A percentile compares a stretch with the other conserved stretches of the same genome.
Evolutionary conservation across 257 asterid genomes (phyloP).

Genomic region (Solanum clarkiae): DNA sequence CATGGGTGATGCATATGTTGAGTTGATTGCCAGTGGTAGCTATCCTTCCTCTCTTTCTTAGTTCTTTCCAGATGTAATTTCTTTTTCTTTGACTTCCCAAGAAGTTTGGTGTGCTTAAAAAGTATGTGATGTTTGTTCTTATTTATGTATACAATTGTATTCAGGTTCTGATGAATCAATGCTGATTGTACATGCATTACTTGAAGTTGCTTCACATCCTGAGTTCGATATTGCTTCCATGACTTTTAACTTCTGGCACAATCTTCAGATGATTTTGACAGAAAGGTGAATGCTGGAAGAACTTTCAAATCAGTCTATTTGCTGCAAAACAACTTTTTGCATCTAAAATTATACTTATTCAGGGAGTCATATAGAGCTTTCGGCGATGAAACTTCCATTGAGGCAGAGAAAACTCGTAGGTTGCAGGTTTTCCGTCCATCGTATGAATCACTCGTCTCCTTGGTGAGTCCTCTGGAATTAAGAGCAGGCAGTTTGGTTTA

Average conservation of each 20-base stretch:
- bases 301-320: neutral
- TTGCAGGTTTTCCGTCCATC: conserved; percentile 69
- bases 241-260: conserved; percentile 99
- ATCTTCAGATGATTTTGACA: conserved; percentile 66
- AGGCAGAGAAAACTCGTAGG: conserved; percentile 56
- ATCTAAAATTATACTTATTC: conserved; percentile 18
- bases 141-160: conserved; percentile 2
- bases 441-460: conserved; percentile 74
- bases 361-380: conserved; percentile 56
- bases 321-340: conserved; percentile 12
- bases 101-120: neutral
- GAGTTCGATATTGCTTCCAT: conserved; percentile 96
- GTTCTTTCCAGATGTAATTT: neutral
- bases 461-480: conserved; percentile 43
- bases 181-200: conserved; percentile 84
- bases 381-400: conserved; percentile 50
- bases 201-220: conserved; percentile 95
- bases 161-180: conserved; percentile 98
- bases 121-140: neutral
- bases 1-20: conserved; percentile 97
- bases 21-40: conserved; percentile 91
- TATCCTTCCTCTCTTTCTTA: neutral
- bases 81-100: neutral
- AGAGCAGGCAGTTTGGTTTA: neutral
- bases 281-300: conserved; percentile 47